Percentiles rank a stretch among this genome's conserved stretches.
Conservation (phyloP, 2,329 filamentous ascomycete species). For the Ophiostoma sp. region DNA sequence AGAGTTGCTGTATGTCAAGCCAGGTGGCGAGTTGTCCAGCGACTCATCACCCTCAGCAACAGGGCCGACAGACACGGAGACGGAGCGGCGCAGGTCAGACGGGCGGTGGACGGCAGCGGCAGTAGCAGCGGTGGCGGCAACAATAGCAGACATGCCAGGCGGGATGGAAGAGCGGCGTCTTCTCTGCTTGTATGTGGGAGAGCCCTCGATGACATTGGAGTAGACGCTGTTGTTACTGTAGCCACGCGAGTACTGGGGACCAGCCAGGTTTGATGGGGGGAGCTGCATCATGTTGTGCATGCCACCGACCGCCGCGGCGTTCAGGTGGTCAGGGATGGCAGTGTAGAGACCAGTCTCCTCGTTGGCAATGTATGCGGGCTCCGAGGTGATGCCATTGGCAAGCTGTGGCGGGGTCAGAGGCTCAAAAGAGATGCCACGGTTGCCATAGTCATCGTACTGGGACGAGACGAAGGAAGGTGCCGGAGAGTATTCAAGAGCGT, state of each 20-base stretch:
- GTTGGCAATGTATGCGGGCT: slow-evolving; percentile 96
- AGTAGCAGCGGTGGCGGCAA: slow-evolving; percentile 49
- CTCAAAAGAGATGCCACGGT: slow-evolving; percentile 91
- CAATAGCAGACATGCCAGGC: slow-evolving; percentile 64
- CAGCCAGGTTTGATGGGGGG: slow-evolving; percentile 76
- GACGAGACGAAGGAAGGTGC: slow-evolving; percentile 98
- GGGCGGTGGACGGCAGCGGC: slow-evolving; percentile 60
- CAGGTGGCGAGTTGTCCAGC: slow-evolving; percentile 71
- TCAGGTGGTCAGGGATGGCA: slow-evolving; percentile 80
- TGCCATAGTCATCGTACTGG: slow-evolving; percentile 96
- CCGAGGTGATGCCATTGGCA: slow-evolving; percentile 69
- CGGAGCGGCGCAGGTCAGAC: slow-evolving; percentile 84
- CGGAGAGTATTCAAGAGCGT: slow-evolving; percentile 90
- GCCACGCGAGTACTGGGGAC: slow-evolving; percentile 70
- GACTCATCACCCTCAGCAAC: slow-evolving; percentile 74
- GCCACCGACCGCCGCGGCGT: slow-evolving; percentile 57
- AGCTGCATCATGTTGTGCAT: slow-evolving; percentile 89
- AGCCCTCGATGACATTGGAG: slow-evolving; percentile 85
- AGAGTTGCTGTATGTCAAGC: slow-evolving; percentile 65
- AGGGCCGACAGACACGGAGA: slow-evolving; percentile 80
- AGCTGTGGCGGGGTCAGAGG: slow-evolving; percentile 95
- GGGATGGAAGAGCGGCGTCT: slow-evolving; percentile 90
- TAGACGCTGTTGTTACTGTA: slow-evolving; percentile 76
- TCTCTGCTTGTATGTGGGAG: slow-evolving; percentile 97
- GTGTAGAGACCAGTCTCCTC: slow-evolving; percentile 96